Percentiles rank a stretch among this genome's conserved stretches.
Evolutionary conservation across 2,329 filamentous ascomycete species (phyloP).

Genomic region (Xylariaceae sp.): DNA sequence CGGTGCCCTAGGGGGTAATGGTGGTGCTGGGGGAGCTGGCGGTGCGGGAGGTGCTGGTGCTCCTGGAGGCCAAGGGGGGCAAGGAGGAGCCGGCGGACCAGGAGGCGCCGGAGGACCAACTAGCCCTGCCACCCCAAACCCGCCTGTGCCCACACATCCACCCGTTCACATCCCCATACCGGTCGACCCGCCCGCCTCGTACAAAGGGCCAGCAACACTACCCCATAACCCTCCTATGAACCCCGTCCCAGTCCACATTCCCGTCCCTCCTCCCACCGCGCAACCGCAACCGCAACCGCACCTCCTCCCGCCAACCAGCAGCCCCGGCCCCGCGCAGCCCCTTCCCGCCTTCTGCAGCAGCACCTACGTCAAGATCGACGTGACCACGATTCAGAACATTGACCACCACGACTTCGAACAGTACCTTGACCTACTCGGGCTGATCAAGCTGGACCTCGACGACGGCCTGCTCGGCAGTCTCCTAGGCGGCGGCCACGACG

Average conservation of each 20-base stretch:
- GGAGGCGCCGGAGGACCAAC: conserved; percentile 3
- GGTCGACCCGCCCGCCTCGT: background rate
- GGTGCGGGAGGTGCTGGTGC: background rate
- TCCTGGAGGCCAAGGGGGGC: background rate
- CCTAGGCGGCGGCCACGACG: conserved; percentile 6
- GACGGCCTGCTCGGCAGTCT: conserved; percentile 7
- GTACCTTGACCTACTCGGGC: conserved; percentile 29
- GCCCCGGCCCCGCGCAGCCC: conserved; percentile 1
- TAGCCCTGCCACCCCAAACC: background rate
- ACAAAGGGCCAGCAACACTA: conserved; percentile 1
- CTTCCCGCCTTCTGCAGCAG: conserved; percentile 22
- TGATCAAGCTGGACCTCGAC: conserved; percentile 11
- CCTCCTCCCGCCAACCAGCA: background rate
- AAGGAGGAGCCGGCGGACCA: background rate
- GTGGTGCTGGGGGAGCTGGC: background rate
- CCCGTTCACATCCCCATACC: background rate
- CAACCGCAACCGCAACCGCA: background rate
- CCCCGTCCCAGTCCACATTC: background rate
- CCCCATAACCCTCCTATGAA: background rate
- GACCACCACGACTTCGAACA: conserved; percentile 21
- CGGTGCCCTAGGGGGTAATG: background rate
- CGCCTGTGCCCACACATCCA: background rate
- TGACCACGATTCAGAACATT: conserved; percentile 22
- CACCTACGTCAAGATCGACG: conserved; percentile 26
- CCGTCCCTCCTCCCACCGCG: background rate